These are phyloP conservation scores for Apiospora saccharicola DNA, from an alignment of 2,329 filamentous ascomycete species.

Conservation along the genomic window DNA sequence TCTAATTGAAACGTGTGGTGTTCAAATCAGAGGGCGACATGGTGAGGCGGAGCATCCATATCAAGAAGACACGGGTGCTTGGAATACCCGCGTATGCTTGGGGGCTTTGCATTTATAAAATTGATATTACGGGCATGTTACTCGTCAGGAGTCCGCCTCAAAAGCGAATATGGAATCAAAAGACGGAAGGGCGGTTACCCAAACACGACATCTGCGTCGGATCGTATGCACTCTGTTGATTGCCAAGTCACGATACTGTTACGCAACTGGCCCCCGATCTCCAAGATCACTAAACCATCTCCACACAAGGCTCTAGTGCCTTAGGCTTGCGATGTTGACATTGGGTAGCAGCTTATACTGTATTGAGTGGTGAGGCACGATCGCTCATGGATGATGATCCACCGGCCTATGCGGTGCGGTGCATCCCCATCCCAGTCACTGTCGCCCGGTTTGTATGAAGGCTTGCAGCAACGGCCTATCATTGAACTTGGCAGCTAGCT, in stretches of 20 bases:
- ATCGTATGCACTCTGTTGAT: neutral
- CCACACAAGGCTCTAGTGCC: neutral
- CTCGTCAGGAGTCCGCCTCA: neutral
- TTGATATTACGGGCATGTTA: too few relatives aligned
- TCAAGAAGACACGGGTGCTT: neutral
- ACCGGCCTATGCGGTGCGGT: neutral
- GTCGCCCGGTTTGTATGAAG: slow-evolving; percentile 5
- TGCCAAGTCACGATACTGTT: neutral
- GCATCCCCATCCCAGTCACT: neutral
- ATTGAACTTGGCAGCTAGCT: neutral
- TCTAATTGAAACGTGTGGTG: neutral
- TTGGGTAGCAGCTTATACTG: slow-evolving; percentile 5
- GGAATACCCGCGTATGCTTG: neutral
- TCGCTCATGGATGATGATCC: neutral
- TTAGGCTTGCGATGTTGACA: neutral
- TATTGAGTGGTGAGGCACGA: neutral
- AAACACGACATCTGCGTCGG: neutral
- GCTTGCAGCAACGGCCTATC: neutral
- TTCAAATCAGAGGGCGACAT: neutral
- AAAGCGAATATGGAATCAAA: neutral
- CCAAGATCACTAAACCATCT: neutral
- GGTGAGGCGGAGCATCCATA: neutral
- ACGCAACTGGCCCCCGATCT: neutral
- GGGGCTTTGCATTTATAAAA: neutral
- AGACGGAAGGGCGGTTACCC: neutral